phyloP scores from a whole-genome alignment of 1,139 yeast genomes.

The Diutina siamensis region DNA sequence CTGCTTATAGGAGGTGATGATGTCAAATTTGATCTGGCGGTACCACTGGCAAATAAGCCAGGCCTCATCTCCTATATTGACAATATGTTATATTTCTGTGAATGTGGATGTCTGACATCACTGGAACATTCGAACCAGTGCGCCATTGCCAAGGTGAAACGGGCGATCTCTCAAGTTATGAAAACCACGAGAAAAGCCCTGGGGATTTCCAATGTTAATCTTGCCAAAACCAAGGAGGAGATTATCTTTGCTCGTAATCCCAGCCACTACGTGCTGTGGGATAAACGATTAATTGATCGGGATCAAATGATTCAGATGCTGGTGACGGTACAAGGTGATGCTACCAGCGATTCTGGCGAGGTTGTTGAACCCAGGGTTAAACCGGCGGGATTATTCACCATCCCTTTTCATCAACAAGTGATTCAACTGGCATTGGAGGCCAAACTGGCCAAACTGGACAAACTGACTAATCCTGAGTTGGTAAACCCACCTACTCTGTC shows the following conservation, averaged over 20 bases:
- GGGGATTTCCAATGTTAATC: constrained; percentile 25
- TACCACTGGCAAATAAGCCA: constrained; percentile 40
- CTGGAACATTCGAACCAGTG: constrained; percentile 19
- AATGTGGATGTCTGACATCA: constrained; percentile 57
- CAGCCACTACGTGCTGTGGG: constrained; percentile 28
- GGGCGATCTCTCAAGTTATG: constrained; percentile 44
- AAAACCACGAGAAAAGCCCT: constrained; percentile 48
- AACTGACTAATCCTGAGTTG: too few species aligned
- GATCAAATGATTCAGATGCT: constrained; percentile 16
- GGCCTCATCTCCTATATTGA: constrained; percentile 49
- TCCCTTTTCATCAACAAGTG: constrained; percentile 7
- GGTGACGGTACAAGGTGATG: constrained; percentile 9
- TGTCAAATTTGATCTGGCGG: constrained; percentile 29
- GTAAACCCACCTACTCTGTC: too few species aligned
- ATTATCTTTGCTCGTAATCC: constrained; percentile 23
- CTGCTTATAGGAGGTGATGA: constrained; percentile 20
- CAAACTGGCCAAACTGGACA: background rate
- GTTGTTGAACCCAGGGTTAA: background rate
- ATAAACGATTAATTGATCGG: constrained; percentile 22
- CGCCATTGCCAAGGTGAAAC: constrained; percentile 47
- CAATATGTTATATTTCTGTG: constrained; percentile 40
- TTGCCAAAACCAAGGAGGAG: constrained; percentile 30
- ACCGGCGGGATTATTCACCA: background rate
- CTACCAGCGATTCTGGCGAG: constrained; percentile 14
- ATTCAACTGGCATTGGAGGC: background rate